These are phyloP conservation scores for Takakia lepidozioides DNA, from an alignment of 225 moss, liverwort and hornwort genomes.

Conservation along the genomic window DNA sequence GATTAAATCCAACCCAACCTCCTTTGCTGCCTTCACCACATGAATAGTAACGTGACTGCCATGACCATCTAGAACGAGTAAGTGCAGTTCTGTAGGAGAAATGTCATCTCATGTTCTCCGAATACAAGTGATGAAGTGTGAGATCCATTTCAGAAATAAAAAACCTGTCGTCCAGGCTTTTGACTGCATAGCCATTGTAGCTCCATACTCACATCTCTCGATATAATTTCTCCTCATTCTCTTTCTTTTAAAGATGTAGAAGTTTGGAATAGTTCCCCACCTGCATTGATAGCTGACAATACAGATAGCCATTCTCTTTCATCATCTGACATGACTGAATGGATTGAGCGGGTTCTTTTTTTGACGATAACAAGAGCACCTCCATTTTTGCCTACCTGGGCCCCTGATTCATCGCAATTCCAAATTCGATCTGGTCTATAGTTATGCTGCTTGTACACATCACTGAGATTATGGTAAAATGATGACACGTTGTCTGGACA, in stretches of 20 bases:
- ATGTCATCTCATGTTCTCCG: not conserved
- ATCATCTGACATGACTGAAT: not conserved
- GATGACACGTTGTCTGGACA: constrained; percentile 1
- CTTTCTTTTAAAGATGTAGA: not conserved
- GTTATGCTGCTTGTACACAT: not conserved
- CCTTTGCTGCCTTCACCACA: not conserved
- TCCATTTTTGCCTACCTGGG: not conserved
- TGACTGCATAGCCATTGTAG: not conserved
- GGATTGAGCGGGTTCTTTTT: not conserved
- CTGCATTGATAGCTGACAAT: not conserved
- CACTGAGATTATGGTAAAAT: not conserved
- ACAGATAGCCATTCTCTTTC: not conserved
- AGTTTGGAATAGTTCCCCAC: not conserved
- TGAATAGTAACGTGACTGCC: not conserved
- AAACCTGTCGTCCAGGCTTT: constrained; percentile 1
- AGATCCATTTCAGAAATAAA: constrained; percentile 1
- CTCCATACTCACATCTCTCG: not conserved
- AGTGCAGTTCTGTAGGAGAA: not conserved
- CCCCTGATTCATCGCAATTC: too few relatives aligned
- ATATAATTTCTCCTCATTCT: not conserved
- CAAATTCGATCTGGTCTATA: not conserved
- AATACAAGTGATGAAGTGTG: not conserved
- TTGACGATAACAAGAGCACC: not conserved
- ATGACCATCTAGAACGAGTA: not conserved
- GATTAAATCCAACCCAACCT: not conserved